A percentile compares a stretch with the other conserved stretches of the same genome.
phyloP scores from a whole-genome alignment of 257 asterid genomes.

The Cynanchum wilfordii region DNA sequence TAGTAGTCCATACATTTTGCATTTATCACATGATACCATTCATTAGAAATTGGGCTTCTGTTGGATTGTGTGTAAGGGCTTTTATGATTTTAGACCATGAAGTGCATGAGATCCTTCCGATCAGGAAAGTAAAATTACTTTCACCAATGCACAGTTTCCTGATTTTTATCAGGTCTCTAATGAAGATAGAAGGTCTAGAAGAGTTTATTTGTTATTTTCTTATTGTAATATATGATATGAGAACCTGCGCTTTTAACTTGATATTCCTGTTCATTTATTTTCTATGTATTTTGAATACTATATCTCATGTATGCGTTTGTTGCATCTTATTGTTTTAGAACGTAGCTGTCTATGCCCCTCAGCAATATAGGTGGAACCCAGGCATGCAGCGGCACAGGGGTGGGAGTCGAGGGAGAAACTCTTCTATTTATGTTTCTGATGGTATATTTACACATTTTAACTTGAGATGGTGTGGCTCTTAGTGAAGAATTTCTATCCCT shows the following conservation, averaged over 20 bases:
- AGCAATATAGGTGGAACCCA: conserved; percentile 23
- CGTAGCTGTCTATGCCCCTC: conserved; percentile 18
- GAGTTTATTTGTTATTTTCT: not conserved
- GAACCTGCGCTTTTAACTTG: not conserved
- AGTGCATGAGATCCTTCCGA: not conserved
- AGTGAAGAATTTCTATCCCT: not conserved
- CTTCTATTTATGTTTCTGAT: conserved; percentile 27
- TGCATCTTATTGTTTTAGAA: conserved; percentile 25
- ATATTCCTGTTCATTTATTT: not conserved
- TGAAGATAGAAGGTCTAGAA: not conserved
- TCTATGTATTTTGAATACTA: not conserved
- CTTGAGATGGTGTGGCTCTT: not conserved
- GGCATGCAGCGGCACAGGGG: conserved; percentile 37
- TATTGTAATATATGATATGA: not conserved
- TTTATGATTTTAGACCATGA: not conserved
- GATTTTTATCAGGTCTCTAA: not conserved
- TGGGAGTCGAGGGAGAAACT: conserved; percentile 31
- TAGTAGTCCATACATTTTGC: not conserved
- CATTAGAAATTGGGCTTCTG: not conserved
- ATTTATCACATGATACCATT: not conserved
- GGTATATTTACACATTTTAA: conserved; percentile 22
- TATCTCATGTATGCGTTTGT: not conserved
- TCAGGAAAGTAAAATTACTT: not conserved
- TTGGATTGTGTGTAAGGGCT: not conserved
- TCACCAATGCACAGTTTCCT: not conserved